Evolutionary conservation across 495 filamentous ascomycete species (phyloP).

Genomic region (Talaromyces nanjingensis): DNA sequence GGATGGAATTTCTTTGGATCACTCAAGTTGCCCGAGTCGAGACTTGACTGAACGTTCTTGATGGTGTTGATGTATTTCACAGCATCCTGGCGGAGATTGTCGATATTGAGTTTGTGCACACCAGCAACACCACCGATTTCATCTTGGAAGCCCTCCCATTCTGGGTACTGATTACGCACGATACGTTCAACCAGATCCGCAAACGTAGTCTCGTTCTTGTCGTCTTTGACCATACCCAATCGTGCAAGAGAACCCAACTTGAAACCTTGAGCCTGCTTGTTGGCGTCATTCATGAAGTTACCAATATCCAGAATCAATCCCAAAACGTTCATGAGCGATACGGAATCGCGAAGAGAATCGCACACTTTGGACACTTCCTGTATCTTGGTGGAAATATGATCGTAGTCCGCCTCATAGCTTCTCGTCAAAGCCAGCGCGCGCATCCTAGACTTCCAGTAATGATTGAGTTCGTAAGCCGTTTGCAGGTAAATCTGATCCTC

Average conservation of each 20-base stretch:
- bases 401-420: conserved; percentile 83
- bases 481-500: conserved; percentile 93
- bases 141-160: conserved; percentile 83
- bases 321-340: conserved; percentile 89
- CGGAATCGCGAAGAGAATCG: conserved; percentile 83
- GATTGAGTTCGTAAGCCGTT: conserved; percentile 90
- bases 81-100: conserved; percentile 83
- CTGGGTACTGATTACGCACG: conserved; percentile 89
- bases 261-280: conserved; percentile 97
- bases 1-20: conserved; percentile 98
- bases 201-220: conserved; percentile 95
- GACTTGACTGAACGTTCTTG: conserved; percentile 81
- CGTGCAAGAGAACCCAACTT: conserved; percentile 93
- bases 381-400: conserved; percentile 77
- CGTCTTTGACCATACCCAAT: conserved; percentile 95
- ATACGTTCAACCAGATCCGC: conserved; percentile 97
- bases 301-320: conserved; percentile 95
- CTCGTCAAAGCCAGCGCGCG: conserved; percentile 80
- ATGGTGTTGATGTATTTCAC: conserved; percentile 93
- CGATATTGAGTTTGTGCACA: conserved; percentile 92
- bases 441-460: conserved; percentile 98
- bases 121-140: conserved; percentile 77
- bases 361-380: conserved; percentile 76
- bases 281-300: conserved; percentile 99
- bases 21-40: conserved; percentile 90